Evolutionary conservation across 2,329 filamentous ascomycete species (phyloP), one percentile per base, ranked within the genome.

Genomic region (Aaosphaeria arxii): DNA sequence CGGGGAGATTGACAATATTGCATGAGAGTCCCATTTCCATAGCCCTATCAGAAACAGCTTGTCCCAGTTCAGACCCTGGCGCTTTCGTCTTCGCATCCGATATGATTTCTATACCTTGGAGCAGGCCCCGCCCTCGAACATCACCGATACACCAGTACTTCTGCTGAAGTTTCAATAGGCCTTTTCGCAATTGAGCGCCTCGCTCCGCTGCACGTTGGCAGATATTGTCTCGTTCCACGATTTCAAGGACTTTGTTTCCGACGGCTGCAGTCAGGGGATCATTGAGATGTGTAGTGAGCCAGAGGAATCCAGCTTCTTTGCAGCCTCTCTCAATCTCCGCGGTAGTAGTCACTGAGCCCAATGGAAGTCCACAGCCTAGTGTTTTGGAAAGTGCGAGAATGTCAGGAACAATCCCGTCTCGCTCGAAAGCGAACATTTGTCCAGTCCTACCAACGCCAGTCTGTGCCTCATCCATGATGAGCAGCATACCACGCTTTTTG

Each of bases 91-190:
- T 58, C 2, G 72, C 61, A 55, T 82, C 73, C 0, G 66, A 65
- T 1, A 86, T 77, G 52, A 85, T 81, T 63, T 85, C 81, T 6
- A 84, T 67, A 2, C 81, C 82, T 0, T 75, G 74, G 73, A 85
- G 77, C 6, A 85, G 68, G 0, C 82, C 82, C 0, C 81, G 72
- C 0, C 81, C 81, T 7, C 82, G 75, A 0, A 86, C 76, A 56
- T 85, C 81, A 1, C 83, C 83, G 44, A 86, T 81, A 62, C 81
- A 86, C 30, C 74, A 77, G 57, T 83, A 84, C n/a, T 74, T 73
- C 17, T 65, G 59, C 56, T 77, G 73, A 13, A 82, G 66, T 30
- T 48, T 62, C 28, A 64, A 64, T n/a, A 82, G 73, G 1, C 75
- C 79, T 0, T 59, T 67, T 48, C 75, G 76, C 3, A 85, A 66